Evolutionary conservation across 768 basidiomycete species (phyloP), one percentile per base, ranked within the genome.

Genomic region (Cystobasidiopsis lactophilus): DNA sequence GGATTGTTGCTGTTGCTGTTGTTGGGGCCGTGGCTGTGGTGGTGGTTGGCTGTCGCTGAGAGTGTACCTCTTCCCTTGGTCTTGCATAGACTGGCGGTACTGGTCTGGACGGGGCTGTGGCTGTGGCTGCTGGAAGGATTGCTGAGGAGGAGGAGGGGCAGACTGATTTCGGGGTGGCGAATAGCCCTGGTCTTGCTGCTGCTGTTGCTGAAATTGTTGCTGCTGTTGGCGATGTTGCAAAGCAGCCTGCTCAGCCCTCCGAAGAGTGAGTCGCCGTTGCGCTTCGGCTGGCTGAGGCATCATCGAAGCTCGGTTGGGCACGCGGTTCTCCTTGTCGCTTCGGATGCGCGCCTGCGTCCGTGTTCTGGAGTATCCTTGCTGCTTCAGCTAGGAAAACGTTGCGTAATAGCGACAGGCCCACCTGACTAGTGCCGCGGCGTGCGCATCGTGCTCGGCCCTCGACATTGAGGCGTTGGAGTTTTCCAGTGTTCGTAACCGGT

Each of bases 381-480:
- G 7, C 26, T 7, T 44, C 7, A 27, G 19, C 26, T n/a, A 27
- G 26, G 21, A 44, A 21, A n/a, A n/a, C n/a, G n/a, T n/a, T 44
- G 26, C 7, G 9, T 44, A 21, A n/a, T 35, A 21, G 5, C 24
- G 19, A 1, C 35, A 2, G 5, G 19, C 27, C 2, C 16, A 38
- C 23, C 40, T 48, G 33, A 29, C 57, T 49, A 24, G 57, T 51
- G 21, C 52, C 39, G 40, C 57, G 56, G 29, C 56, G 52, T 83
- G 74, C 0, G 67, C 68, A 55, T 88, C 78, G 68, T 93, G 85
- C 57, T 91, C 81, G 52, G 75, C 71, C 19, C 85, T 71, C 0
- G 82, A 80, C 19, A 95, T 57, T 3, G 55, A 75, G 0, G 80
- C 79, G 0, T 70, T 66, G 0, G 78, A 73, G 37, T 74, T 71